Evolutionary conservation across 23 red algal species (phyloP), one percentile per base, ranked within the genome.

Genomic region (Gracilaria domingensis): DNA sequence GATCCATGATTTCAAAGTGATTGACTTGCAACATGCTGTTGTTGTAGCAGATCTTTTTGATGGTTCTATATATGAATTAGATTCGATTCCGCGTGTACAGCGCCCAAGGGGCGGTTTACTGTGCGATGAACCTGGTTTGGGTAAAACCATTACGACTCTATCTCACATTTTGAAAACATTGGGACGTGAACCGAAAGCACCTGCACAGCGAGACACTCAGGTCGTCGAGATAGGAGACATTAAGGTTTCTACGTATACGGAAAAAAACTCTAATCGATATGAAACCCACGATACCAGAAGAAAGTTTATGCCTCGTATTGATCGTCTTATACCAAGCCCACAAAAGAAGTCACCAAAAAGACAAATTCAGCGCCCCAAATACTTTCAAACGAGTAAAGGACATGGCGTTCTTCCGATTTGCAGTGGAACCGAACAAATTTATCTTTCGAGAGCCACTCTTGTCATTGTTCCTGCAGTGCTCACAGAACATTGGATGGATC

Each of bases 41-140:
- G 25, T 95, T 30, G 76, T 81, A 30, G 84, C 77, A 50, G 92
- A 86, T 65, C 47, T 86, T 17, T 58, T 64, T 47, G 82, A 89
- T 40, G 93, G 82, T 23, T 50, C 55, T 51, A 48, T 92, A 24
- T 65, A 77, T 28, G 42, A 57, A 74, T 36, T 80, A 33, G 61
- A 40, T 29, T 53, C 57, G 4, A 50, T 90, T 20, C 87, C 87
- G 30, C 55, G 66, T 8, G 26, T 95, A 38, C 23, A 25, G 16
- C 26, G 59, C 33, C 90, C 81, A 18, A 78, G 82, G 36, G 97
- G 97, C 25, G 97, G 97, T 4, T 73, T 99, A 51, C 91, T 95
- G 60, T 96, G 94, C 75, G 97, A 99, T 82, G 97, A 99, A 59
- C 97, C 97, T 55, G 97, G 97, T 60, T 75, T 99, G 36, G 97